Evolutionary conservation across 495 filamentous ascomycete species (phyloP).

Genomic region (Penicillium paxilli): DNA sequence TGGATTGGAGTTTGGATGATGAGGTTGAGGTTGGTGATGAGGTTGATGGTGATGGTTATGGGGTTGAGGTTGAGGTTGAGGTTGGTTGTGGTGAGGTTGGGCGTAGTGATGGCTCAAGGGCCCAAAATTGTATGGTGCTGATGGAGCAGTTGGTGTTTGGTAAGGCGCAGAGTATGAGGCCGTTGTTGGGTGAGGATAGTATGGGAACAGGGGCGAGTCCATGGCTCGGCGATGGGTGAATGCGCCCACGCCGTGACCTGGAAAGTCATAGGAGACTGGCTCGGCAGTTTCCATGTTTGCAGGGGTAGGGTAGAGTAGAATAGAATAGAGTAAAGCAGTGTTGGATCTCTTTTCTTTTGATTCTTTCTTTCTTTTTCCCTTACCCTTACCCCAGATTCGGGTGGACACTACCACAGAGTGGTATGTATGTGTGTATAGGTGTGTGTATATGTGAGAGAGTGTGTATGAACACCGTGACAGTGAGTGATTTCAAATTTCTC

Average conservation of each 20-base stretch:
- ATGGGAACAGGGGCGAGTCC: constrained; percentile 36
- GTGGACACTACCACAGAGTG: background rate
- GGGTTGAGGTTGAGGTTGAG: constrained; percentile 30
- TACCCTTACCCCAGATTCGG: background rate
- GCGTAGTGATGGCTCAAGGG: constrained; percentile 26
- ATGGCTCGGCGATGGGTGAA: constrained; percentile 41
- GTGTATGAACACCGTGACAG: no score
- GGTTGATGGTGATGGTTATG: constrained; percentile 11
- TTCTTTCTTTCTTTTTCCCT: background rate
- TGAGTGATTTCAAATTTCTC: no score
- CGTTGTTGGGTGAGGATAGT: no score
- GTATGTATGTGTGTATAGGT: background rate
- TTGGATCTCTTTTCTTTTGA: background rate
- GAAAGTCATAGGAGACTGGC: constrained; percentile 44
- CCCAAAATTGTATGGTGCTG: constrained; percentile 37
- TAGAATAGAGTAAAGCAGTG: background rate
- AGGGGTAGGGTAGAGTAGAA: background rate
- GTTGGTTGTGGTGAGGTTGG: constrained; percentile 43
- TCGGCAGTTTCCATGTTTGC: constrained; percentile 43
- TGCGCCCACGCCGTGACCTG: constrained; percentile 38
- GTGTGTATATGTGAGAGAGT: background rate
- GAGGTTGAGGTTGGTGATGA: constrained; percentile 8
- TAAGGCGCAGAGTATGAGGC: constrained; percentile 39
- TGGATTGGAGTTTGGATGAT: constrained; percentile 30
- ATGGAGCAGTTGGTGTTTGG: constrained; percentile 36